Evolutionary conservation across 495 filamentous ascomycete genomes (phyloP).

Genomic region (Xylaria venustula): DNA sequence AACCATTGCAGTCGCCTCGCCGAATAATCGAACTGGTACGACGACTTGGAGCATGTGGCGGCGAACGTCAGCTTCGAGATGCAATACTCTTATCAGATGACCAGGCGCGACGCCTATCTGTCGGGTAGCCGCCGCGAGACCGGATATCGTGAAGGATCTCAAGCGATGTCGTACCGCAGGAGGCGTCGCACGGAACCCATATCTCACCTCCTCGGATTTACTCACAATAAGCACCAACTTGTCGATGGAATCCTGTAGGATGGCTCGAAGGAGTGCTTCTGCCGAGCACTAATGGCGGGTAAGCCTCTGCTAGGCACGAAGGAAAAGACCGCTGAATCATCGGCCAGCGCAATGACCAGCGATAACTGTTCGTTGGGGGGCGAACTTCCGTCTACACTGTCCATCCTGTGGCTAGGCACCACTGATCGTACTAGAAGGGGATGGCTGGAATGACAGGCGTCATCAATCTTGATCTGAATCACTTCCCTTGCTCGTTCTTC

Average conservation of each 20-base stretch:
- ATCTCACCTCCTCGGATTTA: not conserved
- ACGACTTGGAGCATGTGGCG: no score
- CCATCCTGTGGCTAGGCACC: not conserved
- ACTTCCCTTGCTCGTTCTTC: not conserved
- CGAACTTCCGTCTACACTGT: no score
- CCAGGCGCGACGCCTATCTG: not conserved
- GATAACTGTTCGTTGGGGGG: no score
- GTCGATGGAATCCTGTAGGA: slow-evolving; percentile 7
- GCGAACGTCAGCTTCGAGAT: not conserved
- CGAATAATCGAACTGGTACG: not conserved
- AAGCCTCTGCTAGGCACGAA: not conserved
- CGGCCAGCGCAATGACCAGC: not conserved
- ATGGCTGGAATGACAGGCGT: not conserved
- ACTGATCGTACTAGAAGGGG: not conserved
- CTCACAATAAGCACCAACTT: not conserved
- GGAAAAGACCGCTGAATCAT: not conserved
- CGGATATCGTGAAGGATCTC: not conserved
- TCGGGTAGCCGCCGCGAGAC: not conserved
- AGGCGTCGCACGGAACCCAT: not conserved
- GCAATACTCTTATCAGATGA: not conserved
- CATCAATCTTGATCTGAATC: not conserved
- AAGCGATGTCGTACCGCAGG: not conserved
- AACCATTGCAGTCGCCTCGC: not conserved
- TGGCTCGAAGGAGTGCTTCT: not conserved
- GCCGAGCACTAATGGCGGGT: not conserved